Percentiles rank a stretch among this genome's conserved stretches.
These are phyloP conservation scores for Phytophthora melonis DNA, from an alignment of 352 stramenopile genomes.

Conservation along the genomic window DNA sequence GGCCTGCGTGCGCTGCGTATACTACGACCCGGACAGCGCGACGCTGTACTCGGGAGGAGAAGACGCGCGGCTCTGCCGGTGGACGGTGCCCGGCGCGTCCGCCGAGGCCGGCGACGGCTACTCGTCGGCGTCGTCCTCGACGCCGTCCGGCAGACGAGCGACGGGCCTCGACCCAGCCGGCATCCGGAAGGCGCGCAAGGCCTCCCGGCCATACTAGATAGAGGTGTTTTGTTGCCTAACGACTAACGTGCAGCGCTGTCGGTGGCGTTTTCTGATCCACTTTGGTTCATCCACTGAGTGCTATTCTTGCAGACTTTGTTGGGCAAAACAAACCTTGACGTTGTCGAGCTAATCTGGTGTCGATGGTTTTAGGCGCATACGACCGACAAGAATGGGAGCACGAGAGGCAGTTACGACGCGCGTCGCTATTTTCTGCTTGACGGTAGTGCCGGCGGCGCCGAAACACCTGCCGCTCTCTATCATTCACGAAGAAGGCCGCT, in stretches of 20 bases:
- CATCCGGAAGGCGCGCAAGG: constrained; percentile 79
- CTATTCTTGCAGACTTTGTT: background rate
- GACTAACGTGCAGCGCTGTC: constrained; percentile 13
- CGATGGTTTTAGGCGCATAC: constrained; percentile 12
- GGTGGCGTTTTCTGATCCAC: constrained; percentile 5
- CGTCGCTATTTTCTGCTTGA: constrained; percentile 9
- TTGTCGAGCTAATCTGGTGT: background rate
- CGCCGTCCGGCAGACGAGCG: constrained; percentile 34
- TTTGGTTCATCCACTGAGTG: background rate
- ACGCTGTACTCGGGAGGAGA: constrained; percentile 88
- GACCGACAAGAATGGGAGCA: constrained; percentile 13
- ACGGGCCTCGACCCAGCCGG: constrained; percentile 51
- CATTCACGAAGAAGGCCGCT: constrained; percentile 37
- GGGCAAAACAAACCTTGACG: background rate
- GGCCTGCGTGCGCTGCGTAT: constrained; percentile 81
- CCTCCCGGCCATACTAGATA: constrained; percentile 76
- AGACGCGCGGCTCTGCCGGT: constrained; percentile 88
- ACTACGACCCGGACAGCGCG: constrained; percentile 63
- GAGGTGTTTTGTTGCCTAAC: constrained; percentile 16
- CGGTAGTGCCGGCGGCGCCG: background rate
- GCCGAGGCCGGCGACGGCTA: constrained; percentile 9
- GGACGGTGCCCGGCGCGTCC: constrained; percentile 39
- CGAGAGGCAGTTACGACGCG: constrained; percentile 6
- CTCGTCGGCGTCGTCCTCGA: background rate
- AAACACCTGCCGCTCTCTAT: constrained; percentile 17